Percentiles rank a stretch among this genome's conserved stretches.
Evolutionary conservation across 108 stramenopile species (phyloP).

Genomic region (Nitzschia sp.): DNA sequence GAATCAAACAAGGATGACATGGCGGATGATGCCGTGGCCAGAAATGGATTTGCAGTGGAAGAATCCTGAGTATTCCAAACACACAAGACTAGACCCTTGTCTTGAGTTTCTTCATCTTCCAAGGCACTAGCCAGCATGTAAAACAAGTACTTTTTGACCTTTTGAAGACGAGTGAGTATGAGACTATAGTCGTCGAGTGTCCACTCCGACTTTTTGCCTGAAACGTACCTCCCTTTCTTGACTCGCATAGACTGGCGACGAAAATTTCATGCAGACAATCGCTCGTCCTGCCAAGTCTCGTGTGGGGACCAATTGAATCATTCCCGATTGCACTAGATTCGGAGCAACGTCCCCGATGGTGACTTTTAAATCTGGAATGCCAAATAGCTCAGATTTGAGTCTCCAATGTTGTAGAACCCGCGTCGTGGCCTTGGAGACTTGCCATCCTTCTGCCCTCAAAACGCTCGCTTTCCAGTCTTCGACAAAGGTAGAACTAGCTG

Average conservation of each 20-base stretch:
- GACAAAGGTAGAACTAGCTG: neutral
- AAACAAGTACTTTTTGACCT: slow-evolving; percentile 19
- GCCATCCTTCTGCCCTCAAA: slow-evolving; percentile 5
- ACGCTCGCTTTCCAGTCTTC: slow-evolving; percentile 1
- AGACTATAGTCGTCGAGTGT: neutral
- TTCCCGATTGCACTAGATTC: slow-evolving; percentile 1
- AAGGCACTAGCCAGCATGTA: slow-evolving; percentile 37
- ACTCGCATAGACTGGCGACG: slow-evolving; percentile 15
- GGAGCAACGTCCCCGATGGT: slow-evolving; percentile 10
- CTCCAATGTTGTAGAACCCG: slow-evolving; percentile 2
- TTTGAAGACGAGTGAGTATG: too few relatives aligned
- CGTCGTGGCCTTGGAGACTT: neutral
- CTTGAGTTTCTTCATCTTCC: slow-evolving; percentile 29
- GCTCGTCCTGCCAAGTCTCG: slow-evolving; percentile 32
- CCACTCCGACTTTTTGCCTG: too few relatives aligned
- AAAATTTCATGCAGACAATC: slow-evolving; percentile 24
- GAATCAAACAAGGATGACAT: slow-evolving; percentile 10
- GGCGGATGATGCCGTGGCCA: neutral
- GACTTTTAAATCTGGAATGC: slow-evolving; percentile 15
- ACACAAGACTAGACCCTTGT: slow-evolving; percentile 20
- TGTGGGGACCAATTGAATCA: slow-evolving; percentile 25
- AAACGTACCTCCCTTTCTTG: slow-evolving; percentile 22
- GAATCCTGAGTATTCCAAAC: slow-evolving; percentile 25
- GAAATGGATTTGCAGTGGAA: neutral
- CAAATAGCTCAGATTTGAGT: slow-evolving; percentile 14